Base-by-base conservation (phyloP, 1,139 yeast species). In the Suhomyces bribrorum region DNA sequence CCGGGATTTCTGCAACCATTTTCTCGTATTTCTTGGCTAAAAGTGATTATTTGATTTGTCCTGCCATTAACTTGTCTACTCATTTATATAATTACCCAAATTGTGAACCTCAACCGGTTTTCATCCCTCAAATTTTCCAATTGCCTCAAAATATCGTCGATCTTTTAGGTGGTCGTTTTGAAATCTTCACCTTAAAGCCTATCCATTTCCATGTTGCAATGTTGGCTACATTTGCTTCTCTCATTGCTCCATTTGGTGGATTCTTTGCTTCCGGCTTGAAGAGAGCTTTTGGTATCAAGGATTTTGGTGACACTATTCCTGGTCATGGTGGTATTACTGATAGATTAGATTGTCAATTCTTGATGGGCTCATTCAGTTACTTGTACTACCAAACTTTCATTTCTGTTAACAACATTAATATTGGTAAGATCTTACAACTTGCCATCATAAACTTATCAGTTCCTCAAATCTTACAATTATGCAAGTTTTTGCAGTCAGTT, bases 271-370 rank as follows among this genome's bases (percentile, higher is more conserved):
- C 95, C 36, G 99, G 98, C 11, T 75, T 94, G 53, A 92, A 92
- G 69, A 82, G 99, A 63, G 89, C 97, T n/a, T 90, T 92, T 68
- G 86, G 94, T 54, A 90, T 90, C 42, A 87, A 87, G 64, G 96
- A 87, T 61, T 87, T 87, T 56, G 96, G 96, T 44, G 90, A 86
- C 57, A 86, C 95, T 14, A 87, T 87, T 47, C 96, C 96, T 8
- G 99, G 99, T 26, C 99, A 92, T 58, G 99, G 99, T 45, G 99
- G 99, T 49, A 82, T 92, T 49, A 90, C 97, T 23, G 99, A 92
- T 62, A 79, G 99, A 66, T 84, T 92, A 73, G 99, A 92, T 66
- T 92, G 99, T 65, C 98, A 92, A 65, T 92, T 92, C 59, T 72
- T 92, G 51, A 92, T 92, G 97, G 99, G 98, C 8, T 88, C 96